Conservation (phyloP, 306 rosid species). For the Cucurbita pepo region DNA sequence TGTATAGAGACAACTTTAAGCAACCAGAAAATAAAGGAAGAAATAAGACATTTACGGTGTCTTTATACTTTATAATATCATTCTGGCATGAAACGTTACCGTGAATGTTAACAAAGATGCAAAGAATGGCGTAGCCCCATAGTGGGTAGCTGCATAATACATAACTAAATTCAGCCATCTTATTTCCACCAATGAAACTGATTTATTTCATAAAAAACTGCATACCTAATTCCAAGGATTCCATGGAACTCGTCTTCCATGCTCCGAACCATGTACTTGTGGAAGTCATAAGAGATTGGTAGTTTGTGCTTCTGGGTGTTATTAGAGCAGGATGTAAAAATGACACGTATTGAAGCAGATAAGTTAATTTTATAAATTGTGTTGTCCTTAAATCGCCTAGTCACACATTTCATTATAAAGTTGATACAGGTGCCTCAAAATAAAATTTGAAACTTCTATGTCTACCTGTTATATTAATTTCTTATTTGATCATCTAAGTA, state of each 20-base stretch:
- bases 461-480: background rate
- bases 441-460: background rate
- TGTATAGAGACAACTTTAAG: slow-evolving; percentile 10
- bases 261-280: slow-evolving; percentile 79
- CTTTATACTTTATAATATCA: background rate
- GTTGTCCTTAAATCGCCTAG: background rate
- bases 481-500: background rate
- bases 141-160: slow-evolving; percentile 66
- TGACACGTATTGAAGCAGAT: background rate
- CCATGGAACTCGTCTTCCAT: slow-evolving; percentile 98
- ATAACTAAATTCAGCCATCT: slow-evolving; percentile 6
- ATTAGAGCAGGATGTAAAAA: background rate
- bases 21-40: background rate
- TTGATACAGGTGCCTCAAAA: background rate
- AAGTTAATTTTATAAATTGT: background rate
- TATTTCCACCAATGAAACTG: background rate
- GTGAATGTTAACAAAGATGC: slow-evolving; percentile 78
- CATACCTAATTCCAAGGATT: slow-evolving; percentile 88
- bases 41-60: background rate
- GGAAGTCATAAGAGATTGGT: slow-evolving; percentile 70
- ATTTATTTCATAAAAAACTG: slow-evolving; percentile 3
- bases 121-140: slow-evolving; percentile 78
- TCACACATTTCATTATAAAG: background rate
- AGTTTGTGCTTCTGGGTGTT: slow-evolving; percentile 63
- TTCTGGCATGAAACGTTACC: slow-evolving; percentile 28